Evolutionary conservation across 805 yeast genomes (phyloP).

Genomic region (Candida lessepsii): DNA sequence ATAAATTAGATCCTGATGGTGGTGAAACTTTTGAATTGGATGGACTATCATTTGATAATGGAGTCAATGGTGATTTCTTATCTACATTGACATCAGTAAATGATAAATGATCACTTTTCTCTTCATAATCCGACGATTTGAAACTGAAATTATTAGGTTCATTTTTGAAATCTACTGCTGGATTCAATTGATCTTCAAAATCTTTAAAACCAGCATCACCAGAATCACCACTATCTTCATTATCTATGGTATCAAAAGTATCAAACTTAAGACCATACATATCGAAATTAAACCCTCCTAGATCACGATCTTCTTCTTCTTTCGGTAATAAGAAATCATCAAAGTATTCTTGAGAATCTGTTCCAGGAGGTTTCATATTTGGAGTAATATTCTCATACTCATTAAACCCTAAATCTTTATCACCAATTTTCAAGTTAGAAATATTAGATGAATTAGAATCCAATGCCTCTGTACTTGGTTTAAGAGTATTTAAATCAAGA

Average conservation of each 20-base stretch:
- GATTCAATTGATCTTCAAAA: too few species aligned
- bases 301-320: conserved; percentile 15
- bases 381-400: conserved; percentile 26
- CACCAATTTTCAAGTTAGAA: conserved; percentile 11
- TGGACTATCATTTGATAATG: conserved; percentile 9
- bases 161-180: too few species aligned
- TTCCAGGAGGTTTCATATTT: conserved; percentile 32
- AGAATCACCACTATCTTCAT: conserved; percentile 1
- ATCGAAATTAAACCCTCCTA: conserved; percentile 23
- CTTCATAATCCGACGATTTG: conserved; percentile 4
- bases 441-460: conserved; percentile 4
- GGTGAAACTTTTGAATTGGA: conserved; percentile 3
- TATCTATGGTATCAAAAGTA: conserved; percentile 1
- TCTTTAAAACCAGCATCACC: neutral
- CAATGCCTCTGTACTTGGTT: neutral
- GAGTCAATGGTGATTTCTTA: conserved; percentile 9
- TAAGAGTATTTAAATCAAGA: conserved; percentile 12
- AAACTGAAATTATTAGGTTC: neutral
- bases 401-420: conserved; percentile 14
- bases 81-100: conserved; percentile 7
- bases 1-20: neutral
- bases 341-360: conserved; percentile 15
- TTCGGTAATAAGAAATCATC: conserved; percentile 14
- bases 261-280: conserved; percentile 8
- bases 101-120: conserved; percentile 1